Evolutionary conservation across 2,329 filamentous ascomycete species (phyloP).

Genomic region (Didymellaceae sp.): DNA sequence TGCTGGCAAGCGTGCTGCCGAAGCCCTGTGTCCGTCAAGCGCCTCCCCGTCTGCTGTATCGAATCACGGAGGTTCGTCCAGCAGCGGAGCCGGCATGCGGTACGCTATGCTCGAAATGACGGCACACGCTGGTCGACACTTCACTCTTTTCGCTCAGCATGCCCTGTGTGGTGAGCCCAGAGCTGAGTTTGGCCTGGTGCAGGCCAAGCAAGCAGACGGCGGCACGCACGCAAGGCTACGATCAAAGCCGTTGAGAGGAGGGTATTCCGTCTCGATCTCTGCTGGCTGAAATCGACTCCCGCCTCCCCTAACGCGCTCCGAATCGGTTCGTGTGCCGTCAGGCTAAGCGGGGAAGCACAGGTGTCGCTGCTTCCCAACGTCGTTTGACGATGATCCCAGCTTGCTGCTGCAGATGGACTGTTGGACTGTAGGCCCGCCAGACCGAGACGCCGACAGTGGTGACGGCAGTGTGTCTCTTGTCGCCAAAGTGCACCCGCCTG

Average conservation of each 20-base stretch:
- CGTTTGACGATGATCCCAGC: conserved; percentile 1
- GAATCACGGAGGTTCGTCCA: conserved; percentile 7
- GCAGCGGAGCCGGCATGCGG: conserved; percentile 8
- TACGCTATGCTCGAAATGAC: conserved; percentile 4
- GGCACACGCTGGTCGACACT: conserved; percentile 1
- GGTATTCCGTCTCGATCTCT: conserved; percentile 11
- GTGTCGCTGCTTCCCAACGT: conserved; percentile 12
- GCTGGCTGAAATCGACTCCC: conserved; percentile 11
- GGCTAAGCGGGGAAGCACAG: conserved; percentile 22
- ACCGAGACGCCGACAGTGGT: conserved; percentile 1
- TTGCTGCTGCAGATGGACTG: conserved; percentile 1
- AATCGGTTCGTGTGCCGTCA: conserved; percentile 36
- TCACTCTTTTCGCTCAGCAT: conserved; percentile 14
- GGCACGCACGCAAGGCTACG: conserved; percentile 43
- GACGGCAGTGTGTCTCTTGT: background rate
- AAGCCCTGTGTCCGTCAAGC: background rate
- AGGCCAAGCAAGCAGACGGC: conserved; percentile 34
- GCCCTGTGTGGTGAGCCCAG: conserved; percentile 34
- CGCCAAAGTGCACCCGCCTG: conserved; percentile 2
- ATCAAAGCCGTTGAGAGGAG: conserved; percentile 18
- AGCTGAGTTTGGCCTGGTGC: conserved; percentile 33
- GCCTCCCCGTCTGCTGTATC: background rate
- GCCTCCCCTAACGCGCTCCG: conserved; percentile 26
- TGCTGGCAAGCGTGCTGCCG: conserved; percentile 1
- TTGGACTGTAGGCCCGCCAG: conserved; percentile 5